Evolutionary conservation across 2,329 filamentous ascomycete genomes (phyloP).

Genomic region (Dryadomyces quercus-mongolicae): DNA sequence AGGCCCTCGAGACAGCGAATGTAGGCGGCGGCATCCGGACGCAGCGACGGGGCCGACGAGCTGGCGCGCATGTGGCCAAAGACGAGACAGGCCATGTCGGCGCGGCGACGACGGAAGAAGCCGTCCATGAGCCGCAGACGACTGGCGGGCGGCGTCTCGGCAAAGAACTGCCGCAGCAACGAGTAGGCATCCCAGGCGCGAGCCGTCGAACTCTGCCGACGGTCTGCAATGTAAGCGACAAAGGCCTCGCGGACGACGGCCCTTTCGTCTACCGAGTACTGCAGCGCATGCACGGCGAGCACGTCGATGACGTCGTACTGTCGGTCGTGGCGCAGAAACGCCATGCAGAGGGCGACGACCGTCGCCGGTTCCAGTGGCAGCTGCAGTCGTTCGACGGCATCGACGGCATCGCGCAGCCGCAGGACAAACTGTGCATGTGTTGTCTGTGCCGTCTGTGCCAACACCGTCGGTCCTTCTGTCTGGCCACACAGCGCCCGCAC

Average conservation of each 20-base stretch:
- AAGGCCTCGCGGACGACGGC: constrained; percentile 54
- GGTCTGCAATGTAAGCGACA: constrained; percentile 54
- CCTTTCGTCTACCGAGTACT: constrained; percentile 60
- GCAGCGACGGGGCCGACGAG: constrained; percentile 47
- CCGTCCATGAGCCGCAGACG: constrained; percentile 66
- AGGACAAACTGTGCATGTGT: constrained; percentile 31
- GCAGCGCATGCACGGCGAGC: constrained; percentile 60
- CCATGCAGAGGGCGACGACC: constrained; percentile 57
- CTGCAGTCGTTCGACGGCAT: constrained; percentile 58
- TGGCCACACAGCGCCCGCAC: constrained; percentile 51
- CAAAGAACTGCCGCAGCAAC: constrained; percentile 52
- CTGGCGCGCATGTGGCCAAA: constrained; percentile 91
- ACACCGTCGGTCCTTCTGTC: no score
- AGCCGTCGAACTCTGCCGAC: constrained; percentile 41
- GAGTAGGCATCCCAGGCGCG: constrained; percentile 55
- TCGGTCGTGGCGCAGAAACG: constrained; percentile 66
- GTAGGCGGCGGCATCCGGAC: constrained; percentile 66
- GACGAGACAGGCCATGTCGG: constrained; percentile 75
- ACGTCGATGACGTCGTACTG: constrained; percentile 70
- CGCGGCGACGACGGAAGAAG: constrained; percentile 63
- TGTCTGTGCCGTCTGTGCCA: no score
- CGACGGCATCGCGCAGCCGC: constrained; percentile 59
- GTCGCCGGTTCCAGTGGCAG: constrained; percentile 62
- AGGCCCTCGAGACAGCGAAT: constrained; percentile 67
- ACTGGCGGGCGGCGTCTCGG: constrained; percentile 49